These are phyloP conservation scores for Jimgerdemannia flammicorona DNA, from an alignment of 192 early-diverging fungal genomes.

Conservation along the genomic window DNA sequence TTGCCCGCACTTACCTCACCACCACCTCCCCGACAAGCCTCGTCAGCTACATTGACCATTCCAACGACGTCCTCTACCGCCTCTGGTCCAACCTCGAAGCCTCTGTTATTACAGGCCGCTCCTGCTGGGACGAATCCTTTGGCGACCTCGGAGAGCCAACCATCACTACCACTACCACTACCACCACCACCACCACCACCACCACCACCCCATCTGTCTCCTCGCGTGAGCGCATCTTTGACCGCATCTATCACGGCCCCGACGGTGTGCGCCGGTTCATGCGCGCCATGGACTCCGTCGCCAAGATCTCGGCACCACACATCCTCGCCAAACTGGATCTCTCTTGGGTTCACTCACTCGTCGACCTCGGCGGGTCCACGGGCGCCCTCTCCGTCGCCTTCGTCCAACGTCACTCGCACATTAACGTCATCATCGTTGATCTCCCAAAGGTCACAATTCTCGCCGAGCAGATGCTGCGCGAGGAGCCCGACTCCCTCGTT, in stretches of 20 bases:
- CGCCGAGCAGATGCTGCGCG: neutral
- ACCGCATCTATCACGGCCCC: constrained; percentile 11
- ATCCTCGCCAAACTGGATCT: constrained; percentile 6
- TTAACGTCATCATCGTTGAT: constrained; percentile 5
- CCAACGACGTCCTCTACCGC: constrained; percentile 15
- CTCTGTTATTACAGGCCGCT: constrained; percentile 9
- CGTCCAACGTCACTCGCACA: neutral
- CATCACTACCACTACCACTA: neutral
- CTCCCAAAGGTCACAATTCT: constrained; percentile 1
- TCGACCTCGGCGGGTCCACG: constrained; percentile 9
- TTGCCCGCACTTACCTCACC: constrained; percentile 5
- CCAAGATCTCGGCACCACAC: constrained; percentile 7
- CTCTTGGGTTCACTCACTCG: neutral
- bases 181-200: neutral
- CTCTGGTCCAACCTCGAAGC: constrained; percentile 14
- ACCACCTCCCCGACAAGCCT: constrained; percentile 8
- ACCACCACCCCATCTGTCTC: neutral
- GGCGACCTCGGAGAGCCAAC: constrained; percentile 2
- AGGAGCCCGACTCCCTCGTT: neutral
- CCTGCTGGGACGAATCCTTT: constrained; percentile 23
- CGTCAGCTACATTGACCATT: constrained; percentile 12
- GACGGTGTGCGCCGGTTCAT: constrained; percentile 12
- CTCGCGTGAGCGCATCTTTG: constrained; percentile 4
- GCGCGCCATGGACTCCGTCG: constrained; percentile 19
- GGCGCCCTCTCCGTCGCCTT: constrained; percentile 1